A percentile compares a stretch with the other conserved stretches of the same genome.
Conservation (phyloP, 257 asterid genomes). For the Nicotiana otophora region DNA sequence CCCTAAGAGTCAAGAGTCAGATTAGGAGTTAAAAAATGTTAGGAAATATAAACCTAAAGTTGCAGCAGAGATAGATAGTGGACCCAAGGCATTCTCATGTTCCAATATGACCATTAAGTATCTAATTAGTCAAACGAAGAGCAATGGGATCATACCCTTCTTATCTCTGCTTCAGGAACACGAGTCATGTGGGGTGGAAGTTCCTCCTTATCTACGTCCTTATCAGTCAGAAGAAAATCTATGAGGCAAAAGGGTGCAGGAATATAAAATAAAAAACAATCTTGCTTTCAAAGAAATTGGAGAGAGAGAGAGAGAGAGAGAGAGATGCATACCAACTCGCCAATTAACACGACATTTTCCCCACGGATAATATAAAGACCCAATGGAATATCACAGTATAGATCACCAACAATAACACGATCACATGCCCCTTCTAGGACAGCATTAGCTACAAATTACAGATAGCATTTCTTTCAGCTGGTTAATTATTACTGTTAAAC, state of each 20-base stretch:
- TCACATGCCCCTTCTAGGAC: slow-evolving; percentile 96
- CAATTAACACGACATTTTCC: slow-evolving; percentile 93
- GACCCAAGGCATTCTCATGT: background rate
- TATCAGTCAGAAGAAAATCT: slow-evolving; percentile 18
- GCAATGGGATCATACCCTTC: slow-evolving; percentile 10
- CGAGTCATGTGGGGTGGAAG: slow-evolving; percentile 22
- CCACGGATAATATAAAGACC: slow-evolving; percentile 92
- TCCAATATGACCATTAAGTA: background rate
- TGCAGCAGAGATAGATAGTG: background rate
- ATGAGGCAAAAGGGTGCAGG: background rate
- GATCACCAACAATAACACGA: slow-evolving; percentile 84
- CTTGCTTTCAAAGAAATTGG: background rate
- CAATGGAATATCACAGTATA: slow-evolving; percentile 81
- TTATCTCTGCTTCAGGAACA: slow-evolving; percentile 14
- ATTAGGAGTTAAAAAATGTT: background rate
- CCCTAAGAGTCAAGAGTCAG: background rate
- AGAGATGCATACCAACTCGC: slow-evolving; percentile 70
- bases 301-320: background rate
- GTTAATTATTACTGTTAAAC: background rate
- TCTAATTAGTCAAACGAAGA: background rate
- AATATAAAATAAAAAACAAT: background rate
- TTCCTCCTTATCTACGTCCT: slow-evolving; percentile 60
- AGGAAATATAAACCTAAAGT: background rate
- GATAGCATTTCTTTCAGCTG: slow-evolving; percentile 1
- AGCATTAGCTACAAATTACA: slow-evolving; percentile 63